Evolutionary conservation across 208 protist genomes (phyloP).

Genomic region (Leishmania braziliensis): DNA sequence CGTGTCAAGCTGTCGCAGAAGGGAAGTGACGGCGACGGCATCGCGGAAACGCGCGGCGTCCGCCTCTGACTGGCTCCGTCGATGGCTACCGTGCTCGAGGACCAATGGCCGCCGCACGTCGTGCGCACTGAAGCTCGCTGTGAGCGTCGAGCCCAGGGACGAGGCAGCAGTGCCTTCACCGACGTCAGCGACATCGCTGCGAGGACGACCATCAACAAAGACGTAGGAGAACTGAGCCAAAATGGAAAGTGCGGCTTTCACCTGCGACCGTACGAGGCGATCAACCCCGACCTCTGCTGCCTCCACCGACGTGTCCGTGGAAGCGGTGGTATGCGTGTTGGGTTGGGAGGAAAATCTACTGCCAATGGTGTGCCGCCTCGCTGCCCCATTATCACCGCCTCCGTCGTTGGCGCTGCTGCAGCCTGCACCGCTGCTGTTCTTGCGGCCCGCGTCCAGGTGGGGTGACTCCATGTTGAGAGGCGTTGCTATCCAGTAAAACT

Average conservation of each 20-base stretch:
- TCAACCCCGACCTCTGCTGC: background rate
- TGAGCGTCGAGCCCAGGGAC: background rate
- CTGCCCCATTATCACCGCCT: background rate
- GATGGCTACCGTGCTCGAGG: background rate
- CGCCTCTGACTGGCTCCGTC: background rate
- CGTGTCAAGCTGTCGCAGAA: constrained; percentile 65
- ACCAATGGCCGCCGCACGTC: background rate
- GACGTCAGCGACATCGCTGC: background rate
- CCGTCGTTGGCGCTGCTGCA: background rate
- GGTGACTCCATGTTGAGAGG: constrained; percentile 17
- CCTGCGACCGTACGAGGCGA: constrained; percentile 11
- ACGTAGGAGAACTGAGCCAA: constrained; percentile 29
- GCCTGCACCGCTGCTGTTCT: background rate
- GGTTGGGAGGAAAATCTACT: background rate
- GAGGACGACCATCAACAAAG: constrained; percentile 15
- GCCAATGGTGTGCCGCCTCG: background rate
- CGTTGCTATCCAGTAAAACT: constrained; percentile 33
- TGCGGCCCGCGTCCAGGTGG: background rate
- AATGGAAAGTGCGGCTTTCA: constrained; percentile 20
- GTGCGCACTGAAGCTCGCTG: background rate
- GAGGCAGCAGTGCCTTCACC: background rate
- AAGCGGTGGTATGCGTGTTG: background rate
- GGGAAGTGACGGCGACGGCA: constrained; percentile 33
- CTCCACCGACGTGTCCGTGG: background rate
- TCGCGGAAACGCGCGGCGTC: constrained; percentile 9